Percentiles rank a stretch among this genome's conserved stretches.
Evolutionary conservation across 192 early-diverging fungal genomes (phyloP).

Genomic region (Gamsiella multidivaricata): DNA sequence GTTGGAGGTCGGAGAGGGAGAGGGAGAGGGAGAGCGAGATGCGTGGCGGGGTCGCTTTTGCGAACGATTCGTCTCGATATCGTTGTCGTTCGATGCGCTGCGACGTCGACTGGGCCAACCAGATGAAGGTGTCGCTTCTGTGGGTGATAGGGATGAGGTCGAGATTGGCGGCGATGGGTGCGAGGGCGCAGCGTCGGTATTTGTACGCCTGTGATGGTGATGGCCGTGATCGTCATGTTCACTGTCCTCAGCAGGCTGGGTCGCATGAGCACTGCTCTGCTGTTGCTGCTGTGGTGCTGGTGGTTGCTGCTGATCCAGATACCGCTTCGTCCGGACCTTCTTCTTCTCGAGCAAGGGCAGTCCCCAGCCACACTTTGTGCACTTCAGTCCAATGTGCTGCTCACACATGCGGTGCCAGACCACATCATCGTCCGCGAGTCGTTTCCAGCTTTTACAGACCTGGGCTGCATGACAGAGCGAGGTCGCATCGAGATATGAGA

Average conservation of each 20-base stretch:
- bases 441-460: slow-evolving; percentile 85
- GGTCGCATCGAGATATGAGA: slow-evolving; percentile 92
- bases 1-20: no score
- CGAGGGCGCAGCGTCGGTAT: not conserved
- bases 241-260: slow-evolving; percentile 3
- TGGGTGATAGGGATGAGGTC: slow-evolving; percentile 46
- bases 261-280: slow-evolving; percentile 8
- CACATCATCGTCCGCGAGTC: slow-evolving; percentile 88
- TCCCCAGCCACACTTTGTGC: slow-evolving; percentile 97
- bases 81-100: slow-evolving; percentile 34
- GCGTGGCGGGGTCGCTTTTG: slow-evolving; percentile 35
- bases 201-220: not conserved
- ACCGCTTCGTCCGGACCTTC: slow-evolving; percentile 56
- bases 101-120: slow-evolving; percentile 33
- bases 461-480: slow-evolving; percentile 93
- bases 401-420: slow-evolving; percentile 98
- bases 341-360: slow-evolving; percentile 84
- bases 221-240: slow-evolving; percentile 7
- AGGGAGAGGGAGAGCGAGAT: slow-evolving; percentile 35
- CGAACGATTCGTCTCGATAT: slow-evolving; percentile 20
- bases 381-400: slow-evolving; percentile 97
- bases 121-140: slow-evolving; percentile 9
- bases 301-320: slow-evolving; percentile 20
- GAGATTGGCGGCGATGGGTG: slow-evolving; percentile 42
- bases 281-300: slow-evolving; percentile 19